Conservation (phyloP, 768 basidiomycete species). For the Amanita pseudoporphyria region DNA sequence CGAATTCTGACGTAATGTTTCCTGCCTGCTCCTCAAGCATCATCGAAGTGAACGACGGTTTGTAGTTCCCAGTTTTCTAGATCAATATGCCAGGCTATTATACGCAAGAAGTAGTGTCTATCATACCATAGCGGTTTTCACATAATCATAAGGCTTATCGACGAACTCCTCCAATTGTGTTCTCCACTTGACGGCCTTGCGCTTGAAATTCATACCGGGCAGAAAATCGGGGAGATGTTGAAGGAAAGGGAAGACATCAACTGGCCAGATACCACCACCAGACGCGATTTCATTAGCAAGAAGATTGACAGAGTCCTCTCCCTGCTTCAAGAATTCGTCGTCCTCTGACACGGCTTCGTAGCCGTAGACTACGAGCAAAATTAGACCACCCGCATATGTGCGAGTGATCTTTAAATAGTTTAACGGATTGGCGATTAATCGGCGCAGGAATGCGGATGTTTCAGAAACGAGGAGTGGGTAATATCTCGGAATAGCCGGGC, state of each 20-base stretch:
- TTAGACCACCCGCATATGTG: conserved; percentile 52
- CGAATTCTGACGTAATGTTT: conserved; percentile 31
- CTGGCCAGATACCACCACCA: conserved; percentile 38
- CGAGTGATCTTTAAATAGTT: conserved; percentile 27
- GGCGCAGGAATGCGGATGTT: conserved; percentile 47
- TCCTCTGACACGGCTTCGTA: conserved; percentile 31
- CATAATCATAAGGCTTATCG: conserved; percentile 50
- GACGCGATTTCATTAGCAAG: conserved; percentile 32
- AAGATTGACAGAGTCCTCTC: conserved; percentile 32
- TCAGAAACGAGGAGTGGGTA: conserved; percentile 46
- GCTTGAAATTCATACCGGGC: conserved; percentile 60
- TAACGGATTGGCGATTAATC: conserved; percentile 37
- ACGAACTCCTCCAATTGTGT: conserved; percentile 54
- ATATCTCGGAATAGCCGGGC: conserved; percentile 43
- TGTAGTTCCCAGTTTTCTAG: conserved; percentile 32
- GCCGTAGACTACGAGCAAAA: conserved; percentile 53
- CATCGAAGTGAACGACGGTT: conserved; percentile 37
- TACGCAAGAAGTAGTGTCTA: conserved; percentile 4
- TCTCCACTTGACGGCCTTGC: conserved; percentile 53
- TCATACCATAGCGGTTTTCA: conserved; percentile 48
- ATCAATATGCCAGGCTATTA: not conserved
- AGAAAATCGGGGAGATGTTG: conserved; percentile 53
- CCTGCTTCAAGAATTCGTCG: conserved; percentile 30
- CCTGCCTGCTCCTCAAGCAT: conserved; percentile 41
- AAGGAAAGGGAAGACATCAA: conserved; percentile 40